Evolutionary conservation across 2,329 filamentous ascomycete species (phyloP), one percentile per base, ranked within the genome.

Genomic region (Fusarium buxicola): DNA sequence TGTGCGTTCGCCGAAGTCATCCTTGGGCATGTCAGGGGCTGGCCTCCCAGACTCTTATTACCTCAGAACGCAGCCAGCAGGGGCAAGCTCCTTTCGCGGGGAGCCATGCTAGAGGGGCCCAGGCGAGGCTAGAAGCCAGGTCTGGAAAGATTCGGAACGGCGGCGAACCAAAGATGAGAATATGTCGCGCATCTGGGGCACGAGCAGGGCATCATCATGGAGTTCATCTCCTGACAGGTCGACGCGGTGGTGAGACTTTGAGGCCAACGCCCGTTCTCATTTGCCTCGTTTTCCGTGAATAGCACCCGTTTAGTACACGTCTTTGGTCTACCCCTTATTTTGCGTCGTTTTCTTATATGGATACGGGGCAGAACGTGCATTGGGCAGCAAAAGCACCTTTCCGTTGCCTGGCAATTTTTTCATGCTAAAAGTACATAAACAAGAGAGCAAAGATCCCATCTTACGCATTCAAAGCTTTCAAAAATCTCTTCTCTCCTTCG

Each of bases 351-450:
- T 55, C 58, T 47, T 46, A 25, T 28, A 35, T 44, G 49, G 55
- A 57, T 62, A 67, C 56, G 53, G 63, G 60, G 53, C 55, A 46
- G 44, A 45, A 51, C 32, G 67, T 49, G 69, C 69, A 70, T 71
- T 71, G 69, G 69, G 69, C 69, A 71, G 58, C 69, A 69, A 68
- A 70, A 57, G 65, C 67, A 64, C 69, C 62, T 52, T 67, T 60
- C 54, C 58, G 55, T 59, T 60, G 60, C 67, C 65, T 58, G 52
- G 56, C 32, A 49, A 59, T 63, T 64, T 65, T 60, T 47, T 44
- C 49, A 55, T 52, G 25, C 21, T 28, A 28, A 38, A 27, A 27
- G 24, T 41, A 36, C 34, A n/a, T 63, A 69, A 61, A 67, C 59
- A 69, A 60, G 55, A 49, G 50, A 45, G 12, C 41, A 52, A 50